These are phyloP conservation scores for Coemansia sp. DNA, from an alignment of 192 early-diverging fungal genomes.

Conservation along the genomic window DNA sequence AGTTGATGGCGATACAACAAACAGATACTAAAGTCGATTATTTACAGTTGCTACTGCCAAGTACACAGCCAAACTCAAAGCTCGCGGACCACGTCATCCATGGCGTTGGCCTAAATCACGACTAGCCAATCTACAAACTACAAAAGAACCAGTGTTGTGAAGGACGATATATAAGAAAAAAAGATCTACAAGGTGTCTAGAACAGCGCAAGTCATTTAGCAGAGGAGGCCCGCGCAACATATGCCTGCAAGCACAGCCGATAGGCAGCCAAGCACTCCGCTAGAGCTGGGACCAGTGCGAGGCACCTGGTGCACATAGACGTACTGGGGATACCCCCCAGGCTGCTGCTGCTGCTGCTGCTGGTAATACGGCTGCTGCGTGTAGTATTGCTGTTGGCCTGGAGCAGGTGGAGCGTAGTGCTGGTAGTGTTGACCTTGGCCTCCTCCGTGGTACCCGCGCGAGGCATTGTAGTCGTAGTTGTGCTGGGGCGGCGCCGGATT, in stretches of 20 bases:
- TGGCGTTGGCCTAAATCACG: background rate
- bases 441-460: background rate
- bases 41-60: background rate
- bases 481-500: background rate
- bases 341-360: background rate
- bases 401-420: background rate
- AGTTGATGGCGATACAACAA: background rate
- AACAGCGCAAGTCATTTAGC: background rate
- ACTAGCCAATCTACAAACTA: background rate
- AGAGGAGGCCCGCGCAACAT: background rate
- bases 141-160: background rate
- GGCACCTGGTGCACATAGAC: background rate
- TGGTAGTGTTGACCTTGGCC: background rate
- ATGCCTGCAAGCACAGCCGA: background rate
- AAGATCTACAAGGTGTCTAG: background rate
- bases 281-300: background rate
- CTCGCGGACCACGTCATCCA: background rate
- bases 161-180: background rate
- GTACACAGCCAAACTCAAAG: background rate
- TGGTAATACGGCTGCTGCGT: background rate
- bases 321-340: background rate
- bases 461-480: background rate
- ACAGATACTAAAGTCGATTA: background rate
- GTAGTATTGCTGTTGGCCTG: background rate
- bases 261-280: background rate